phyloP scores from a whole-genome alignment of 1,139 yeast species.

The Blastobotrys persicus region DNA sequence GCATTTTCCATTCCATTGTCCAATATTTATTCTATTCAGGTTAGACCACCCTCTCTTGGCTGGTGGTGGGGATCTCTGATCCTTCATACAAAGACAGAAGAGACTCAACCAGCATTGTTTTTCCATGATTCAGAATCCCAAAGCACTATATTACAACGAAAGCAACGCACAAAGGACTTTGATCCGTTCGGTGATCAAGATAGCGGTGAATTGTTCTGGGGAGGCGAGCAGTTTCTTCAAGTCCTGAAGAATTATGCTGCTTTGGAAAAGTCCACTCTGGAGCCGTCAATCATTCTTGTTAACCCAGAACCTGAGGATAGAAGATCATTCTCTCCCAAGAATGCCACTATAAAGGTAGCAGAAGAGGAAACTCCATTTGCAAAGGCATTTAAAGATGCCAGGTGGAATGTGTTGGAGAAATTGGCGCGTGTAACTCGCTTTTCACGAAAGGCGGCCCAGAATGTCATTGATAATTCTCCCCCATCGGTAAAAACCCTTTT shows the following conservation, averaged over 20 bases:
- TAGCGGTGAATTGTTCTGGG: conserved; percentile 75
- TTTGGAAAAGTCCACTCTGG: conserved; percentile 66
- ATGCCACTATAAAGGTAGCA: conserved; percentile 35
- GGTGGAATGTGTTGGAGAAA: conserved; percentile 83
- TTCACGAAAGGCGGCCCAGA: conserved; percentile 58
- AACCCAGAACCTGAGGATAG: conserved; percentile 81
- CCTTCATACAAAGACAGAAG: conserved; percentile 62
- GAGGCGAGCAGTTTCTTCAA: conserved; percentile 74
- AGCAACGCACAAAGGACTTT: conserved; percentile 58
- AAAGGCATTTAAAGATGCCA: conserved; percentile 56
- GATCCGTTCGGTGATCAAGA: conserved; percentile 66
- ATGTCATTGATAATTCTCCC: conserved; percentile 64
- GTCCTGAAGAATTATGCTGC: conserved; percentile 54
- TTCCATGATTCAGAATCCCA: conserved; percentile 89
- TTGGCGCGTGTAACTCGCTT: conserved; percentile 78
- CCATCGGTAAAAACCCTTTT: conserved; percentile 60
- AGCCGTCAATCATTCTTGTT: conserved; percentile 66
- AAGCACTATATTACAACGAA: conserved; percentile 63
- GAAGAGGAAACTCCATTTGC: conserved; percentile 27
- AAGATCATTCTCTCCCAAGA: conserved; percentile 66
- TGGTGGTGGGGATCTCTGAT: conserved; percentile 92
- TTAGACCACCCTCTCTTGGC: conserved; percentile 77
- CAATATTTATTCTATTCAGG: conserved; percentile 72
- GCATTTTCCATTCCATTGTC: conserved; percentile 62
- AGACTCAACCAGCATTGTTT: conserved; percentile 77